Evolutionary conservation across 192 early-diverging fungal genomes (phyloP).

Genomic region (Entrophospora sp.): DNA sequence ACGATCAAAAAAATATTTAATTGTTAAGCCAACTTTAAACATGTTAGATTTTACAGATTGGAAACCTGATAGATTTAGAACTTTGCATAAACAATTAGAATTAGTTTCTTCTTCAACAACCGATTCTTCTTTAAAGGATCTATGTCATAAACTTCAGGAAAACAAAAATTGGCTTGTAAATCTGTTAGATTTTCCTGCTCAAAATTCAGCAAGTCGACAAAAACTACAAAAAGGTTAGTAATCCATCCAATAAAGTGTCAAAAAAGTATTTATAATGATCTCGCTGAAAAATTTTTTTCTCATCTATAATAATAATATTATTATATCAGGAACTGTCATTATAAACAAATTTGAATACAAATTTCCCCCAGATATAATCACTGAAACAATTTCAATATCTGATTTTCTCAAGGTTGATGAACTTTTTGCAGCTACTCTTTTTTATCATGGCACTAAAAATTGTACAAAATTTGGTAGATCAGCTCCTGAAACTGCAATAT

Average conservation of each 20-base stretch:
- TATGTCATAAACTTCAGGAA: background rate
- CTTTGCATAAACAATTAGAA: background rate
- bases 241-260: too few species aligned
- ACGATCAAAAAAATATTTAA: too few species aligned
- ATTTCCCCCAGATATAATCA: conserved; percentile 38
- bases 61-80: background rate
- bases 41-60: conserved; percentile 5
- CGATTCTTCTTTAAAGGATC: background rate
- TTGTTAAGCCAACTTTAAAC: too few species aligned
- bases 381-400: conserved; percentile 57
- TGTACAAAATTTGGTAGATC: conserved; percentile 48
- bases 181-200: background rate
- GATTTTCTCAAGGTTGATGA: conserved; percentile 79
- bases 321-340: background rate
- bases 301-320: background rate
- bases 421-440: conserved; percentile 56
- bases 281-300: background rate
- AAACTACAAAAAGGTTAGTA: background rate
- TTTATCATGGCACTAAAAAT: conserved; percentile 43
- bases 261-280: too few species aligned
- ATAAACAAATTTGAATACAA: background rate
- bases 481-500: conserved; percentile 54
- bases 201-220: background rate
- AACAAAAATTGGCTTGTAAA: background rate
- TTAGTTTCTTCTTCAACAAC: background rate